Evolutionary conservation across 805 yeast genomes (phyloP).

Genomic region (Candida pseudofarinosa): DNA sequence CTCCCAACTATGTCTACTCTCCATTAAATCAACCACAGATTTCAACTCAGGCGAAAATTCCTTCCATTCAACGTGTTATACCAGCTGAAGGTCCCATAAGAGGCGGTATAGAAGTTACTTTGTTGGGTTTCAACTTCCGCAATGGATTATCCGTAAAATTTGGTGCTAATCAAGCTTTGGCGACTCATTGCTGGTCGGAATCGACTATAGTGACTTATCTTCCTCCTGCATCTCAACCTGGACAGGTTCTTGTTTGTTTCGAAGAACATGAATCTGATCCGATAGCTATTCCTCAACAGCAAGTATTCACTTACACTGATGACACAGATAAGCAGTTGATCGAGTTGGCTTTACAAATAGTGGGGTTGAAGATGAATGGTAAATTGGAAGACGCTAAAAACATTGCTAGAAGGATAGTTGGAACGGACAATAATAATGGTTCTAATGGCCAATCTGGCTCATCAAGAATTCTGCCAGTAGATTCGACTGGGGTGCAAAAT

Average conservation of each 20-base stretch:
- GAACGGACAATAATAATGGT: constrained; percentile 44
- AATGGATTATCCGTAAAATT: constrained; percentile 81
- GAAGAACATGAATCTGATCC: constrained; percentile 43
- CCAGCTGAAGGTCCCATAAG: constrained; percentile 95
- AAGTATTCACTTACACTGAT: constrained; percentile 84
- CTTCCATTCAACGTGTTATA: constrained; percentile 77
- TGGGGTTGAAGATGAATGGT: constrained; percentile 96
- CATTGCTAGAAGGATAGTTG: constrained; percentile 87
- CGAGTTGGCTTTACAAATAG: constrained; percentile 93
- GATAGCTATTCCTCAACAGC: constrained; percentile 30
- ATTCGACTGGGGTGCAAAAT: constrained; percentile 2
- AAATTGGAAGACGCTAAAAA: constrained; percentile 90
- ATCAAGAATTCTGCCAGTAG: background rate
- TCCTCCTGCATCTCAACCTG: constrained; percentile 87
- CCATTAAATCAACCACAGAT: constrained; percentile 9
- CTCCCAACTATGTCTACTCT: constrained; percentile 6
- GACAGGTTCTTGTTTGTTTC: constrained; percentile 89
- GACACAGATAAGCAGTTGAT: constrained; percentile 93
- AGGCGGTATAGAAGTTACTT: constrained; percentile 94
- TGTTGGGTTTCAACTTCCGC: constrained; percentile 81
- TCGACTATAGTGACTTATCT: constrained; percentile 88
- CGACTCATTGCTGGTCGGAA: constrained; percentile 95
- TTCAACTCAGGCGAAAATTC: constrained; percentile 24
- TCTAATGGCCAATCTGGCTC: constrained; percentile 3
- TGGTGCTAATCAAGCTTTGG: constrained; percentile 73